Base-by-base conservation (phyloP, 1,139 yeast species). In the Yamadazyma epiphylla region DNA sequence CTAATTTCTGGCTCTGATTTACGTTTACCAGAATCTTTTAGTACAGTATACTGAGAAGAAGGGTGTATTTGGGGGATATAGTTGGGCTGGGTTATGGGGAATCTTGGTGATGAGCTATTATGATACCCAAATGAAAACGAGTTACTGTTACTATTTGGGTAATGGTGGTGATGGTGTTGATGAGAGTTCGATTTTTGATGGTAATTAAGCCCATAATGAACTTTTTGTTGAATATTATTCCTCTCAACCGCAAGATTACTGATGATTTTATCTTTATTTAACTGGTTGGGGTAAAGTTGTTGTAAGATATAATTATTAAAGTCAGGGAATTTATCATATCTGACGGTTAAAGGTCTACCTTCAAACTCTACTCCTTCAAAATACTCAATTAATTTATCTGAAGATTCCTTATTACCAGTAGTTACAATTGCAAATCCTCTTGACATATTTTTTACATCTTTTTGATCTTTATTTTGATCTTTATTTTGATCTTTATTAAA, bases 401-500 rank as follows among this genome's bases (percentile, higher is more conserved):
- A 77, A n/a, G 71, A 72, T 16, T 58, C 61, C 28, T 57, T 58
- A 31, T 70, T 53, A 9, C 62, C 65, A 17, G 80, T 78, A 7
- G 74, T 64, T 1, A 79, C 84, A 21, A 80, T 73, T 1, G 86
- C 88, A 57, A 75, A 80, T 4, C 89, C 88, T 43, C 78, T 68
- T 34, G 68, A 42, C 22, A 37, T 16, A 16, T 21, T 25, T 25
- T 56, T 37, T 13, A 9, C 15, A 5, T 19, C 5, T 6, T 13
- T 17, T 12, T 7, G 12, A 7, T 7, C 7, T 10, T 14, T 12
- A 6, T 8, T n/a, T 5, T 10, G 13, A 19, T 11, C 5, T 12
- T 14, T 21, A n/a, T 5, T 8, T 8, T 5, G 9, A 9, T 32
- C 32, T 9, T 24, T 31, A 5, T 30, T 19, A 17, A 33, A 33